Percentiles rank a stretch among this genome's conserved stretches.
Conservation (phyloP, 345 rosid genomes). For the Mallotus nudiflorus region DNA sequence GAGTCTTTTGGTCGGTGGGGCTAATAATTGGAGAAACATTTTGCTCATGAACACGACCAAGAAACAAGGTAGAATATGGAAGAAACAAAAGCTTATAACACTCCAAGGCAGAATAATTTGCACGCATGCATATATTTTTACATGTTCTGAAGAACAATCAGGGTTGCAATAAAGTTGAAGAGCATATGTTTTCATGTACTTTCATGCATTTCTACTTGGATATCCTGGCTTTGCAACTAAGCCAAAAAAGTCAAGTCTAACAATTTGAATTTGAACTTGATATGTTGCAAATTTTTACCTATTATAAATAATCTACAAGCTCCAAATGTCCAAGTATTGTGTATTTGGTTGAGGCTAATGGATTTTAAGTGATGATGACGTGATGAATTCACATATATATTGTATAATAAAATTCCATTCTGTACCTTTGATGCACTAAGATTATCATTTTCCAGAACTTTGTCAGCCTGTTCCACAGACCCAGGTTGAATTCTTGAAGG, state of each 20-base stretch:
- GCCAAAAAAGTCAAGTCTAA: too few relatives aligned
- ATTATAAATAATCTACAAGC: too few relatives aligned
- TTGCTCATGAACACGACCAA: neutral
- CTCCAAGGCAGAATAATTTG: neutral
- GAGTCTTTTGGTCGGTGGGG: neutral
- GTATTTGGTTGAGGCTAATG: too few relatives aligned
- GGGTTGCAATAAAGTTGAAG: neutral
- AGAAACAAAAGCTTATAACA: neutral
- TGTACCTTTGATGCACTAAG: slow-evolving; percentile 3
- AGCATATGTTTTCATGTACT: neutral
- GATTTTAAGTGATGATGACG: neutral
- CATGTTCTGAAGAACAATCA: too few relatives aligned
- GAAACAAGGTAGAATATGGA: neutral
- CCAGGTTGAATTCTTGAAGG: neutral
- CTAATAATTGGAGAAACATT: neutral
- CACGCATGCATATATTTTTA: too few relatives aligned
- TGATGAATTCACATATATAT: too few relatives aligned
- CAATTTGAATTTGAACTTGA: too few relatives aligned
- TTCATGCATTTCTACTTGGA: neutral
- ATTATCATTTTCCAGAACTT: neutral
- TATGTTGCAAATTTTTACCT: too few relatives aligned
- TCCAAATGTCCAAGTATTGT: too few relatives aligned
- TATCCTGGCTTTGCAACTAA: too few relatives aligned
- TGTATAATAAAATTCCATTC: neutral
- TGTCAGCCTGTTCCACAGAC: neutral